Conservation (phyloP, 495 filamentous ascomycete genomes). For the Apodospora peruviana region DNA sequence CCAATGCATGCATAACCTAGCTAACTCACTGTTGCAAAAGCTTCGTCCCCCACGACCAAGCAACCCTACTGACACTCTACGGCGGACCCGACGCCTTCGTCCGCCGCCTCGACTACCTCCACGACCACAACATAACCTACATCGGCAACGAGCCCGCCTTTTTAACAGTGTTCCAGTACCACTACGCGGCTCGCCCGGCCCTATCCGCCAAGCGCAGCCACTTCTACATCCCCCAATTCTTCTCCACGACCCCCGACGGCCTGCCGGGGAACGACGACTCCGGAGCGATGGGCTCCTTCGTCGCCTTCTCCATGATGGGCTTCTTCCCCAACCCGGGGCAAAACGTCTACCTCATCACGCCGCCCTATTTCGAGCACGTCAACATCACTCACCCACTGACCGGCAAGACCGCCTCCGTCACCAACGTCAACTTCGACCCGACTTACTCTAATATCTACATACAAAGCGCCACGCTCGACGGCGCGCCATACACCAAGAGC, state of each 20-base stretch:
- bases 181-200: conserved; percentile 62
- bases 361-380: conserved; percentile 60
- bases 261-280: conserved; percentile 70
- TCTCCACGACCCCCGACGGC: conserved; percentile 53
- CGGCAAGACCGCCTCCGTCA: conserved; percentile 54
- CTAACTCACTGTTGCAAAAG: conserved; percentile 10
- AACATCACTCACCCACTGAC: conserved; percentile 59
- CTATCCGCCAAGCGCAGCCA: conserved; percentile 58
- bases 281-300: conserved; percentile 68
- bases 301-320: conserved; percentile 66
- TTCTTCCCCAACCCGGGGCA: conserved; percentile 72
- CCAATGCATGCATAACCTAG: no score
- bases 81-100: conserved; percentile 59
- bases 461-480: conserved; percentile 65
- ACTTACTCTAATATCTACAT: conserved; percentile 61
- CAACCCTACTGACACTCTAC: conserved; percentile 51
- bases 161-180: conserved; percentile 64
- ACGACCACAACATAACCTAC: conserved; percentile 59
- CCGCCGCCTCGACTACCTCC: conserved; percentile 58
- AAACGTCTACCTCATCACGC: conserved; percentile 66
- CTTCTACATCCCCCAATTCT: conserved; percentile 61
- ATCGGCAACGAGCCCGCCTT: conserved; percentile 72
- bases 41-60: conserved; percentile 70
- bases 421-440: conserved; percentile 58
- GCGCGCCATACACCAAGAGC: conserved; percentile 57